A percentile compares a stretch with the other conserved stretches of the same genome.
Evolutionary conservation across 768 basidiomycete species (phyloP).

Genomic region (Russula griseocarnosa): DNA sequence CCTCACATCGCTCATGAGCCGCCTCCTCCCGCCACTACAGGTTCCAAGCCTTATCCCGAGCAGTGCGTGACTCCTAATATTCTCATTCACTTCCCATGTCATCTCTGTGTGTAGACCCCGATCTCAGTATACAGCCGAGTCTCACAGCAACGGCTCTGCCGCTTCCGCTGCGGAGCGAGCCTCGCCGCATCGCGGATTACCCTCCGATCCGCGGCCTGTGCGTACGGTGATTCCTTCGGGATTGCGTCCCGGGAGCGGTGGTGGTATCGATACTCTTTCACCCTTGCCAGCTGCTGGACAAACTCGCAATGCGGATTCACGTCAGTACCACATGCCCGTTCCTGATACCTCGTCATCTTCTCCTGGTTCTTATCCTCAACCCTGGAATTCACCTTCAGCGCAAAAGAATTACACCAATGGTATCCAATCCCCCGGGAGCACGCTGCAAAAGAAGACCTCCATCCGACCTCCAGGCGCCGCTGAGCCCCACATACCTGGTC

Average conservation of each 20-base stretch:
- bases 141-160: conserved; percentile 11
- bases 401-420: conserved; percentile 21
- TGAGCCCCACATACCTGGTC: conserved; percentile 33
- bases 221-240: background rate
- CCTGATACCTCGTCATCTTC: conserved; percentile 18
- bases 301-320: conserved; percentile 17
- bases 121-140: conserved; percentile 11
- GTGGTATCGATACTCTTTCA: conserved; percentile 6
- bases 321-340: conserved; percentile 22
- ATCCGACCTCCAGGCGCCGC: conserved; percentile 32
- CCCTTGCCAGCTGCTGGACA: conserved; percentile 19
- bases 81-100: background rate
- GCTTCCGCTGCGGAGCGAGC: conserved; percentile 7
- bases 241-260: conserved; percentile 22
- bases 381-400: conserved; percentile 11
- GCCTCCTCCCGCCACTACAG: background rate
- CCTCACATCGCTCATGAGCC: conserved; percentile 15
- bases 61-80: conserved; percentile 18
- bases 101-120: conserved; percentile 11
- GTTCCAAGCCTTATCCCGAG: conserved; percentile 14
- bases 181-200: conserved; percentile 18
- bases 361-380: conserved; percentile 9
- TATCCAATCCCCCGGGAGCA: conserved; percentile 6
- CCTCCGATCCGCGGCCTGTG: conserved; percentile 23
- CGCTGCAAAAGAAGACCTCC: conserved; percentile 25